Evolutionary conservation across 2,329 filamentous ascomycete species (phyloP).

Genomic region (Xylaria arbuscula): DNA sequence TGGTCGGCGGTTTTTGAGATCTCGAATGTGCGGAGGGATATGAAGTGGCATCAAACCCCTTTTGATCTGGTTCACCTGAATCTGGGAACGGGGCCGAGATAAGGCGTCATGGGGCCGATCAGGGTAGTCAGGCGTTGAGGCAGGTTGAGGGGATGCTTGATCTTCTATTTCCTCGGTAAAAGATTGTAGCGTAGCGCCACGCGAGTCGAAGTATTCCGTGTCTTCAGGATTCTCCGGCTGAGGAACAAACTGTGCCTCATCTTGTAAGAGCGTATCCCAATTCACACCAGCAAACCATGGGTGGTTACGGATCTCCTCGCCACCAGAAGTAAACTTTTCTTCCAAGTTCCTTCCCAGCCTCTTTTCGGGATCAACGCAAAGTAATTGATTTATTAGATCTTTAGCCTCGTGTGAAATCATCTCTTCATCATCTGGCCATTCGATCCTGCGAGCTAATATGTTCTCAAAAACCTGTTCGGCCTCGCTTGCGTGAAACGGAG

Average conservation of each 20-base stretch:
- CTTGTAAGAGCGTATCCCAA: conserved; percentile 92
- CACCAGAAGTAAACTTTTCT: conserved; percentile 84
- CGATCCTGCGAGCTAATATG: conserved; percentile 87
- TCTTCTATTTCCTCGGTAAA: conserved; percentile 97
- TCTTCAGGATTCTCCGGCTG: conserved; percentile 94
- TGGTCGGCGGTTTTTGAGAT: conserved; percentile 84
- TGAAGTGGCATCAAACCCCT: conserved; percentile 93
- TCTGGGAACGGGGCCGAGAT: conserved; percentile 85
- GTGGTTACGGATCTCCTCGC: conserved; percentile 89
- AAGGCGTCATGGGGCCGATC: conserved; percentile 95
- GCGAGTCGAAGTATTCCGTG: conserved; percentile 95
- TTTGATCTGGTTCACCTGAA: conserved; percentile 80
- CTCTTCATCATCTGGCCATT: conserved; percentile 89
- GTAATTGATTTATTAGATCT: conserved; percentile 91
- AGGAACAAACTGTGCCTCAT: conserved; percentile 95
- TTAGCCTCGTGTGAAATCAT: conserved; percentile 87
- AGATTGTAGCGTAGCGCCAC: conserved; percentile 89
- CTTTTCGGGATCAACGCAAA: conserved; percentile 84
- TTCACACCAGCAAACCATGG: conserved; percentile 88
- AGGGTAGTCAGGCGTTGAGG: conserved; percentile 78
- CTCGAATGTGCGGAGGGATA: conserved; percentile 95
- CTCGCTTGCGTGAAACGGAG: conserved; percentile 90
- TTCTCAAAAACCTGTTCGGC: conserved; percentile 97
- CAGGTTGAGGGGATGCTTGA: conserved; percentile 78
- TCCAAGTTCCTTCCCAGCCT: conserved; percentile 87